These are phyloP conservation scores for Aspergillus terreus DNA, from an alignment of 2,329 filamentous ascomycete species.

Conservation along the genomic window DNA sequence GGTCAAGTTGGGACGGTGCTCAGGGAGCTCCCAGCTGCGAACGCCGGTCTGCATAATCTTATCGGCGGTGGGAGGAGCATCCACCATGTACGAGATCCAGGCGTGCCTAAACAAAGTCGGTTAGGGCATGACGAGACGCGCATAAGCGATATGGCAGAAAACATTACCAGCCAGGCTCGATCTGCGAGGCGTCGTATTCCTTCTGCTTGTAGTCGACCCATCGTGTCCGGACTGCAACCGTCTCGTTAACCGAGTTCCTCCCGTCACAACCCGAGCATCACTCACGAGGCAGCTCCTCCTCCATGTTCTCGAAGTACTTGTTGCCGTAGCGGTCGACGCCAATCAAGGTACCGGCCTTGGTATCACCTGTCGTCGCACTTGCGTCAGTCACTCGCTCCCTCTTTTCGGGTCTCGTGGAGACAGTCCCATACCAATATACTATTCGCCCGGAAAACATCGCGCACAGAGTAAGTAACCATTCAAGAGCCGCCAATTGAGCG, in stretches of 20 bases:
- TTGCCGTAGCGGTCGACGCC: slow-evolving; percentile 89
- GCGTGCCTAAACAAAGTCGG: slow-evolving; percentile 62
- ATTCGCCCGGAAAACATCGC: slow-evolving; percentile 10
- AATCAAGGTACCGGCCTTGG: slow-evolving; percentile 84
- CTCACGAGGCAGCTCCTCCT: slow-evolving; percentile 85
- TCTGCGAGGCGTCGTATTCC: slow-evolving; percentile 62
- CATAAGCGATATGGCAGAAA: background rate
- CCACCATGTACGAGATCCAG: slow-evolving; percentile 92
- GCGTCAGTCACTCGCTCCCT: slow-evolving; percentile 16
- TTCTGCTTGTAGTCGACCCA: slow-evolving; percentile 93
- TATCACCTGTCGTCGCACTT: slow-evolving; percentile 66
- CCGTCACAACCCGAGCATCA: slow-evolving; percentile 8
- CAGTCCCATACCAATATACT: slow-evolving; percentile 43
- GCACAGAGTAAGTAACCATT: slow-evolving; percentile 20
- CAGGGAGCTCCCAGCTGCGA: slow-evolving; percentile 71
- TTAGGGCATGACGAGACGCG: background rate
- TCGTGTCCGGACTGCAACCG: slow-evolving; percentile 72
- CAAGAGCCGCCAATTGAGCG: background rate
- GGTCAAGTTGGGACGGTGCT: slow-evolving; percentile 73
- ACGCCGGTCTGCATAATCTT: slow-evolving; percentile 63
- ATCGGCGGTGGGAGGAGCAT: slow-evolving; percentile 79
- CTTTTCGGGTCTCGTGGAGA: background rate
- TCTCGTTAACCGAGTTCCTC: slow-evolving; percentile 3
- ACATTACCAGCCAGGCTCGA: slow-evolving; percentile 80
- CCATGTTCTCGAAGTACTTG: slow-evolving; percentile 92